These are phyloP conservation scores for Cucumis cinereus DNA, from an alignment of 306 rosid species.

Conservation along the genomic window DNA sequence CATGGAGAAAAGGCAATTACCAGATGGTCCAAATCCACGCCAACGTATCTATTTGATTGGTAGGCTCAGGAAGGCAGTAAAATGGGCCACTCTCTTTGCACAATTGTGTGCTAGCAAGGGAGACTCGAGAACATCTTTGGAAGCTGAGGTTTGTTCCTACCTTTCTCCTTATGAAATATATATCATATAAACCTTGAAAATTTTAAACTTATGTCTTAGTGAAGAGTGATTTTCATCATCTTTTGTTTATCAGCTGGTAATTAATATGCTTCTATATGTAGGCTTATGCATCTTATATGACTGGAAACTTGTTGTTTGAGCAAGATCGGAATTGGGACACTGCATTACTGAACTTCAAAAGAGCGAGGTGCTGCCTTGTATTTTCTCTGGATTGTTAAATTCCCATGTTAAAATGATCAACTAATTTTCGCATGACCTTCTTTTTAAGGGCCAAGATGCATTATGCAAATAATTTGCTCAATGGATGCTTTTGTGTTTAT, in stretches of 20 bases:
- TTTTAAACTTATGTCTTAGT: background rate
- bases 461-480: background rate
- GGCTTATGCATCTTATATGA: conserved; percentile 97
- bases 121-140: conserved; percentile 91
- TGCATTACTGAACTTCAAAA: conserved; percentile 82
- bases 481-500: background rate
- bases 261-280: conserved; percentile 13
- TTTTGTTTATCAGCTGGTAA: conserved; percentile 4
- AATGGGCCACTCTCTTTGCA: conserved; percentile 88
- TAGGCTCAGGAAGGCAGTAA: conserved; percentile 89
- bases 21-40: conserved; percentile 79
- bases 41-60: conserved; percentile 91
- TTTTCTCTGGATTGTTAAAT: background rate
- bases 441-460: background rate
- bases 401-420: background rate
- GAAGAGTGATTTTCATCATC: background rate
- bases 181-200: background rate
- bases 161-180: background rate
- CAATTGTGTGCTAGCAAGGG: conserved; percentile 80
- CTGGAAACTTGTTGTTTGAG: conserved; percentile 89
- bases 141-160: conserved; percentile 67
- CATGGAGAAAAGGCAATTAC: conserved; percentile 97
- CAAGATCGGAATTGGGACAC: conserved; percentile 91
- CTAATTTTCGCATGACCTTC: background rate
- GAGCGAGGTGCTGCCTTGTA: conserved; percentile 65